Evolutionary conservation across 495 filamentous ascomycete species (phyloP).

Genomic region (Penicillium chermesinum): DNA sequence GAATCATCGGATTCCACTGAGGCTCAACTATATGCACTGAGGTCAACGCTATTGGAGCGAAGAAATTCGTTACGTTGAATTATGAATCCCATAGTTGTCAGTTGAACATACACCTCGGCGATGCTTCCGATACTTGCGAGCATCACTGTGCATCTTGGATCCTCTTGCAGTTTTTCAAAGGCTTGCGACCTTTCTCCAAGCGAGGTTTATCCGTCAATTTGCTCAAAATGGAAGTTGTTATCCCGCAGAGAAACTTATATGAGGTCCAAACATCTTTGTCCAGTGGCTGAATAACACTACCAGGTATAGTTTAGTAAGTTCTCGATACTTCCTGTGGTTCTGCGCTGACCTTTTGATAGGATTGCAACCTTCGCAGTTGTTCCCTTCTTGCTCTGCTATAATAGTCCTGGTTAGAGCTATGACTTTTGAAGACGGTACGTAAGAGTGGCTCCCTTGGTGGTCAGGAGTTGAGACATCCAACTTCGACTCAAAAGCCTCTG

Average conservation of each 20-base stretch:
- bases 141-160: neutral
- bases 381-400: neutral
- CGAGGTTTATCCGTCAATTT: neutral
- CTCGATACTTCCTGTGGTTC: neutral
- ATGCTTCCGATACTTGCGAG: neutral
- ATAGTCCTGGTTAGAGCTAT: neutral
- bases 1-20: conserved; percentile 49
- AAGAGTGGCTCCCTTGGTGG: neutral
- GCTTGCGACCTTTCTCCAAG: neutral
- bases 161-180: neutral
- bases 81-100: neutral
- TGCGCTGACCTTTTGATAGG: neutral
- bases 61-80: neutral
- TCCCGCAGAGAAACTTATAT: neutral
- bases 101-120: neutral
- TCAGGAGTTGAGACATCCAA: neutral
- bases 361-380: neutral
- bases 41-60: conserved; percentile 2
- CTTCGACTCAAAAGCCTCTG: neutral
- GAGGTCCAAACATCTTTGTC: neutral
- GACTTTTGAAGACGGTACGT: neutral
- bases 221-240: neutral
- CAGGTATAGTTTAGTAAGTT: neutral
- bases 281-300: neutral
- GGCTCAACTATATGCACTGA: conserved; percentile 19